Base-by-base conservation (phyloP, 164 flowering plant species). In the Platanus orientalis region DNA sequence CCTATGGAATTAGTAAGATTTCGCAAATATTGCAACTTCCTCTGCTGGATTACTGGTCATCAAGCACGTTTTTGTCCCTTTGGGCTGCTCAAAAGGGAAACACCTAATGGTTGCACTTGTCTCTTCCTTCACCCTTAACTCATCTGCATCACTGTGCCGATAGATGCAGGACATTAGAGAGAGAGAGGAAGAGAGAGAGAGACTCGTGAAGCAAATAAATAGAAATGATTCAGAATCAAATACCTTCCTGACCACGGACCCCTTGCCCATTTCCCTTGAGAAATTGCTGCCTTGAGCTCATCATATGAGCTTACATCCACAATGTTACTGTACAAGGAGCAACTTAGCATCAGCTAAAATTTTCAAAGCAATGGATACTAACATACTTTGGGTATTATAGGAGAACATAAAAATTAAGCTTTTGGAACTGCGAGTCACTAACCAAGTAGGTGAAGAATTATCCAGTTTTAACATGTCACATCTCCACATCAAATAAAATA, bases 221-320 rank as follows among this genome's bases (percentile, higher is more conserved):
- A 25, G 3, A 1, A 27, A 44, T 32, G 25, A 29, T 34, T 4
- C 6, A 45, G 53, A 44, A 56, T 29, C 6, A 2, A 61, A 3
- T 71, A 88, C 98, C 98, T 90, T 40, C 86, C 97, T 23, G 89
- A 85, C 98, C 98, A 93, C 60, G 96, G 96, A 66, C 98, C 96
- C 75, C 98, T 84, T 24, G 96, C 98, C 97, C 97, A 90, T 79
- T 89, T 93, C 14, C 98, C 95, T 66, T 69, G 69, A 54, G 88
- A 78, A 47, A 93, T 83, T 57, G 84, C 94, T 27, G 34, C 82
- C 78, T 93, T 89, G 32, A 93, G 92, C 71, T 93, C 96, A 69
- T 78, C 79, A 57, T 90, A 93, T 6, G 97, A 84, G 66, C 72
- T 78, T 67, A 90, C 96, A 75, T 93, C 96, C 69, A 86, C 85